Conservation (phyloP, 768 basidiomycete genomes). For the Mrakia frigida region DNA sequence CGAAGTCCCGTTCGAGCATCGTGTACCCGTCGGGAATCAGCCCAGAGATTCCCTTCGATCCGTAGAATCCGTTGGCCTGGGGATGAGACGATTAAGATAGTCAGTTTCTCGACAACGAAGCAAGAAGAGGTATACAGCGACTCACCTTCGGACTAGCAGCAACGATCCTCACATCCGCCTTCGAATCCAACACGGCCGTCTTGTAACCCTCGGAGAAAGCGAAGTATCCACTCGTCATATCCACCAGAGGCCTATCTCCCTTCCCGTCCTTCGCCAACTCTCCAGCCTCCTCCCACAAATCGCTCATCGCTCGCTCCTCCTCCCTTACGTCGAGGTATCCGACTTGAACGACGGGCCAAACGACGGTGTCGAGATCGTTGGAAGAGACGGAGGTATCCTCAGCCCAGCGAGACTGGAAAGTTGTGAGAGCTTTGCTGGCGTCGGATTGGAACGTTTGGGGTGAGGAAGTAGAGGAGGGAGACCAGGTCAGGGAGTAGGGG, state of each 20-base stretch:
- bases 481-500: slow-evolving; percentile 7
- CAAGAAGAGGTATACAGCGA: background rate
- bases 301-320: slow-evolving; percentile 28
- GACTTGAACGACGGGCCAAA: slow-evolving; percentile 82
- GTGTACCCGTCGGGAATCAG: slow-evolving; percentile 96
- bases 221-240: slow-evolving; percentile 95
- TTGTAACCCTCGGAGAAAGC: slow-evolving; percentile 77
- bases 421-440: background rate
- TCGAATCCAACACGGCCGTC: slow-evolving; percentile 56
- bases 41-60: slow-evolving; percentile 80
- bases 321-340: slow-evolving; percentile 70
- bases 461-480: slow-evolving; percentile 35
- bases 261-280: slow-evolving; percentile 21
- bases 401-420: slow-evolving; percentile 9
- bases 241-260: slow-evolving; percentile 52
- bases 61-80: slow-evolving; percentile 93
- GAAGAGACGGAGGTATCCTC: slow-evolving; percentile 31
- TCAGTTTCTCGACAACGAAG: background rate
- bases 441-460: slow-evolving; percentile 25
- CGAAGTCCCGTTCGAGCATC: slow-evolving; percentile 71
- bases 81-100: background rate
- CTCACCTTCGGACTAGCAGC: slow-evolving; percentile 79
- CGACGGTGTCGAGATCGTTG: slow-evolving; percentile 50
- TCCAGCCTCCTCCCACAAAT: slow-evolving; percentile 19
- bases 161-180: slow-evolving; percentile 62